A percentile compares a stretch with the other conserved stretches of the same genome.
Evolutionary conservation across 2,329 filamentous ascomycete genomes (phyloP).

Genomic region (Fusarium annulatum): DNA sequence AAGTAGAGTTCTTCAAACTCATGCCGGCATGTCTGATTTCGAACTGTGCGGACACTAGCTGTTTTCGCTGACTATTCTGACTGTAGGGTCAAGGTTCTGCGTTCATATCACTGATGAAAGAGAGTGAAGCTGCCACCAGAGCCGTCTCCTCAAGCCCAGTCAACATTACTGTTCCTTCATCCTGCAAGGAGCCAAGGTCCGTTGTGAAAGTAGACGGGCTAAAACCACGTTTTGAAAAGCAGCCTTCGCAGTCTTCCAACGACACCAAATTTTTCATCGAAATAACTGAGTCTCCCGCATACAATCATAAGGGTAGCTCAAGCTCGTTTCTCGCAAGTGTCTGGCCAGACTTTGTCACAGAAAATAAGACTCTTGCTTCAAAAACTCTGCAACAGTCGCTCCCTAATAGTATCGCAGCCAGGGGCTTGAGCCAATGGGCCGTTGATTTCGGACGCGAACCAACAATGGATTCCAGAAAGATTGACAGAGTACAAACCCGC

Average conservation of each 20-base stretch:
- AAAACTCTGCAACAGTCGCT: conserved; percentile 53
- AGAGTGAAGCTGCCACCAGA: conserved; percentile 51
- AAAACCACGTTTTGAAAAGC: neutral
- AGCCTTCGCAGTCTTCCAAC: neutral
- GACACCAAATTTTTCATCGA: conserved; percentile 56
- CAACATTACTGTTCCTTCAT: conserved; percentile 55
- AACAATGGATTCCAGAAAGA: conserved; percentile 1
- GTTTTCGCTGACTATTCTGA: neutral
- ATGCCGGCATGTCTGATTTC: conserved; percentile 26
- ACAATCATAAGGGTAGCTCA: conserved; percentile 54
- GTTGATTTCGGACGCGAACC: conserved; percentile 41
- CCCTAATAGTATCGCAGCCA: conserved; percentile 51
- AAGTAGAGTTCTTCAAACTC: conserved; percentile 63
- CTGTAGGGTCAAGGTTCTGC: conserved; percentile 58
- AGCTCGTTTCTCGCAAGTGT: conserved; percentile 52
- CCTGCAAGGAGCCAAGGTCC: conserved; percentile 43
- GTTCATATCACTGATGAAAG: conserved; percentile 62
- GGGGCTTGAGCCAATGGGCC: conserved; percentile 59
- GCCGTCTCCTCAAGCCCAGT: conserved; percentile 61
- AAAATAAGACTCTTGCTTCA: conserved; percentile 51
- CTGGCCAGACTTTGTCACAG: conserved; percentile 54
- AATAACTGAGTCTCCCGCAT: conserved; percentile 53
- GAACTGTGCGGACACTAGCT: neutral
- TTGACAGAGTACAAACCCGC: conserved; percentile 26
- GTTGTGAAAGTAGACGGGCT: conserved; percentile 27